Conservation (phyloP, 202 grass and related monocot species). For the Bolboschoenoplectus hybrid region DNA sequence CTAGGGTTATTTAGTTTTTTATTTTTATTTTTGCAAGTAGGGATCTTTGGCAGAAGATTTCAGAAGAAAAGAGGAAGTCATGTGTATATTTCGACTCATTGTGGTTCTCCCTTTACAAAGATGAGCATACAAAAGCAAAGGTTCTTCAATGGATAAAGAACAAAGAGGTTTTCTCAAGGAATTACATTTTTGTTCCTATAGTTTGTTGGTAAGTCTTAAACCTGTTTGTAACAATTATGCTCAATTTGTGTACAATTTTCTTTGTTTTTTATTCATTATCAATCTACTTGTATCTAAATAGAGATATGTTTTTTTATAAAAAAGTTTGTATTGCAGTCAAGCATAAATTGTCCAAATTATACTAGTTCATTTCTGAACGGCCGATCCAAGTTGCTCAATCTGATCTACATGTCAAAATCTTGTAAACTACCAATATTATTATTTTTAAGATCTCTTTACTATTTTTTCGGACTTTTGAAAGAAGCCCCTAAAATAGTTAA, state of each 20-base stretch:
- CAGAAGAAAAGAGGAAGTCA: constrained; percentile 67
- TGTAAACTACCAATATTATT: neutral
- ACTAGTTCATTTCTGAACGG: neutral
- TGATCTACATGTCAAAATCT: neutral
- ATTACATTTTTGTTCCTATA: constrained; percentile 87
- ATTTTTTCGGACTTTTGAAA: neutral
- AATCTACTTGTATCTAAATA: constrained; percentile 7
- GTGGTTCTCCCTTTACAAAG: constrained; percentile 83
- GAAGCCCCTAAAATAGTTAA: neutral
- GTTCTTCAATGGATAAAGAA: constrained; percentile 85
- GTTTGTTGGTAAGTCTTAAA: constrained; percentile 64
- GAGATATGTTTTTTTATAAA: neutral
- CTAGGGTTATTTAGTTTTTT: too few relatives aligned
- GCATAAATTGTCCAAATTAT: neutral
- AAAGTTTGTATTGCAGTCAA: neutral
- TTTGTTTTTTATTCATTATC: neutral
- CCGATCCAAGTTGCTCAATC: neutral
- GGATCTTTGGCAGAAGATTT: constrained; percentile 69
- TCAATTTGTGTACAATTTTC: neutral
- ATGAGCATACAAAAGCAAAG: constrained; percentile 47
- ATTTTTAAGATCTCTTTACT: neutral
- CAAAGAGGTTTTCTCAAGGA: constrained; percentile 75
- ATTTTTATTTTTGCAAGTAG: constrained; percentile 44
- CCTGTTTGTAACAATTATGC: constrained; percentile 3
- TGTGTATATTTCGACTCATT: constrained; percentile 85